Evolutionary conservation across 1,284 basidiomycete species (phyloP).

Genomic region (Leccinum insigne): DNA sequence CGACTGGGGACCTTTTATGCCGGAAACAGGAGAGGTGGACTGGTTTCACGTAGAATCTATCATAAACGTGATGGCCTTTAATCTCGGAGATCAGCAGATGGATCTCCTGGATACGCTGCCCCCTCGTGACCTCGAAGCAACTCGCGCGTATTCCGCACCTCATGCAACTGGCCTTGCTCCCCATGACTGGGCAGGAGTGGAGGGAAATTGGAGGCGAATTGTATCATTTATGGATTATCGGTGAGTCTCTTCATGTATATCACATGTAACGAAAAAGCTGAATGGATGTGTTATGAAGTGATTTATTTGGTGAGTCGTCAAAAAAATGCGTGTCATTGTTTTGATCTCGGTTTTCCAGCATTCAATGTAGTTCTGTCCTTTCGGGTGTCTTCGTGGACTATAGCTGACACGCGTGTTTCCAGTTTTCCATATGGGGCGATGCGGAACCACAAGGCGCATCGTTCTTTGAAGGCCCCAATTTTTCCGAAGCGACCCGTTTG

Average conservation of each 20-base stretch:
- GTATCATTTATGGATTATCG: constrained; percentile 77
- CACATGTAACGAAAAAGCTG: not conserved
- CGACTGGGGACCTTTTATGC: constrained; percentile 56
- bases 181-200: constrained; percentile 68
- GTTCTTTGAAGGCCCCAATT: constrained; percentile 57
- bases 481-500: constrained; percentile 63
- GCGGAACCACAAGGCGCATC: constrained; percentile 38
- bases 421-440: constrained; percentile 40
- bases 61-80: constrained; percentile 57
- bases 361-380: constrained; percentile 55
- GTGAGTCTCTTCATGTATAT: constrained; percentile 36
- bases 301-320: constrained; percentile 51
- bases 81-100: constrained; percentile 50
- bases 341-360: constrained; percentile 36
- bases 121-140: constrained; percentile 48
- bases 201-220: constrained; percentile 67
- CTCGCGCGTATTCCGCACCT: constrained; percentile 54
- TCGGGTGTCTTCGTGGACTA: constrained; percentile 1
- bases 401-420: constrained; percentile 13
- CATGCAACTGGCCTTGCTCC: constrained; percentile 32
- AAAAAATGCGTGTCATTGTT: constrained; percentile 1
- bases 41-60: constrained; percentile 64
- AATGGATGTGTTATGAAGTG: constrained; percentile 35
- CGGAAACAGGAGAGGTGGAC: constrained; percentile 42
- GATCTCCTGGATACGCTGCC: constrained; percentile 43